phyloP scores from a whole-genome alignment of 2,329 filamentous ascomycete genomes.

The Colletotrichum australisinense region DNA sequence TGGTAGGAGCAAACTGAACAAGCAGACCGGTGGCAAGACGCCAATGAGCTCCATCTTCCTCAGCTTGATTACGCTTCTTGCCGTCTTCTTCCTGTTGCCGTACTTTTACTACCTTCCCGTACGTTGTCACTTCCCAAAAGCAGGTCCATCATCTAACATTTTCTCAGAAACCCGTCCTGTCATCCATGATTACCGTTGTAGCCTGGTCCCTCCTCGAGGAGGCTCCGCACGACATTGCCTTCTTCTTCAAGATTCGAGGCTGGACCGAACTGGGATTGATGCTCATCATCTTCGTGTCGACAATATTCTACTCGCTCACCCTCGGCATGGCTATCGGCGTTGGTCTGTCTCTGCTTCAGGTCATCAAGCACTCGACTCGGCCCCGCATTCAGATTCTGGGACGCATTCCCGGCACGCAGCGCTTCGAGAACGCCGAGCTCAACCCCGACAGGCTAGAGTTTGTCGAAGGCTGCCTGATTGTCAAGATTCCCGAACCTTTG shows the following conservation, averaged over 20 bases:
- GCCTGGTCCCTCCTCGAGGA: constrained; percentile 96
- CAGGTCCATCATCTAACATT: not conserved
- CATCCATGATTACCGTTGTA: constrained; percentile 93
- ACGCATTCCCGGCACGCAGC: constrained; percentile 83
- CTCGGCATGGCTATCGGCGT: constrained; percentile 95
- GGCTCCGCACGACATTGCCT: constrained; percentile 89
- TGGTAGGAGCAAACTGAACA: constrained; percentile 94
- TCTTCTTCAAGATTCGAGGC: constrained; percentile 87
- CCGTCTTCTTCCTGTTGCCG: constrained; percentile 84
- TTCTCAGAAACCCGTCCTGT: constrained; percentile 87
- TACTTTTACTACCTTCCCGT: constrained; percentile 97
- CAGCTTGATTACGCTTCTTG: constrained; percentile 83
- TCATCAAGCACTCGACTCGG: constrained; percentile 90
- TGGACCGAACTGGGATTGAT: constrained; percentile 90
- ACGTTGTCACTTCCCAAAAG: constrained; percentile 50
- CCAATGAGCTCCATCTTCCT: constrained; percentile 94
- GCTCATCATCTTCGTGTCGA: constrained; percentile 89
- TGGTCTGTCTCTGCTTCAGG: constrained; percentile 87
- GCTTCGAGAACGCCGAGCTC: constrained; percentile 86
- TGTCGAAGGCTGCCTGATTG: constrained; percentile 90
- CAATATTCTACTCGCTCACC: constrained; percentile 94
- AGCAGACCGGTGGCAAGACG: constrained; percentile 88
- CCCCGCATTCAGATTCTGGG: constrained; percentile 97
- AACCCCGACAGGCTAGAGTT: constrained; percentile 83
- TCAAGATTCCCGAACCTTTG: constrained; percentile 96